Percentiles rank a stretch among this genome's conserved stretches.
Conservation (phyloP, 208 protist genomes). For the Phytomonas francai region DNA sequence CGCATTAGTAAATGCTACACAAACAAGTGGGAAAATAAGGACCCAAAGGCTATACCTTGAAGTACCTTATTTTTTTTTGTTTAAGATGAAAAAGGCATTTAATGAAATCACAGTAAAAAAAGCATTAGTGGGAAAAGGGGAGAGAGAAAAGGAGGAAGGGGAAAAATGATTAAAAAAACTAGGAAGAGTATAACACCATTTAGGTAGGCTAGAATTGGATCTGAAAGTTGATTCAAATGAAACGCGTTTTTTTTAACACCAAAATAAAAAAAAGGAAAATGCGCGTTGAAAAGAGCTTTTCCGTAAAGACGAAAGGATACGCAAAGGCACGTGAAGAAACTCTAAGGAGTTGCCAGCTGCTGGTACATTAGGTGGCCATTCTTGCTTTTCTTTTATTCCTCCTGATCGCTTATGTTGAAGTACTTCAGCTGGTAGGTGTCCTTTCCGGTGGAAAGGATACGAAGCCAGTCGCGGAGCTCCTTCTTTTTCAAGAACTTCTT, state of each 20-base stretch:
- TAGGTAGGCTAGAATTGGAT: too few species aligned
- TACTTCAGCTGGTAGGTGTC: slow-evolving; percentile 96
- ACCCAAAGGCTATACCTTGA: background rate
- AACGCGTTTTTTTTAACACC: too few species aligned
- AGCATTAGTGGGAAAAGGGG: too few species aligned
- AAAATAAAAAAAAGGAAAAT: slow-evolving; percentile 1
- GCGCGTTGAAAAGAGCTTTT: background rate
- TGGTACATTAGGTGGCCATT: too few species aligned
- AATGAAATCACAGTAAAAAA: too few species aligned
- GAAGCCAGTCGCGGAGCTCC: slow-evolving; percentile 96
- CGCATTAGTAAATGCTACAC: slow-evolving; percentile 3
- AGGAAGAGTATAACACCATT: too few species aligned
- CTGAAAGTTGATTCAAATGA: too few species aligned
- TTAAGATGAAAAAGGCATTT: background rate
- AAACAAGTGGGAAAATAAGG: background rate
- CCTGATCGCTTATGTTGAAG: slow-evolving; percentile 96
- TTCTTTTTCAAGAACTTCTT: slow-evolving; percentile 99
- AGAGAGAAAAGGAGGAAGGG: slow-evolving; percentile 5
- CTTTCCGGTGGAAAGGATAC: slow-evolving; percentile 94
- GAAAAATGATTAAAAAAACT: slow-evolving; percentile 6
- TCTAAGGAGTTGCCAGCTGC: too few species aligned
- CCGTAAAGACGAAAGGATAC: too few species aligned
- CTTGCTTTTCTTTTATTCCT: slow-evolving; percentile 44
- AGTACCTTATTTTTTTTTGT: slow-evolving; percentile 1
- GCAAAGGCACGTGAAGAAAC: too few species aligned